A percentile compares a stretch with the other conserved stretches of the same genome.
phyloP scores from a whole-genome alignment of 2,329 filamentous ascomycete genomes.

The Colletotrichum kahawae region DNA sequence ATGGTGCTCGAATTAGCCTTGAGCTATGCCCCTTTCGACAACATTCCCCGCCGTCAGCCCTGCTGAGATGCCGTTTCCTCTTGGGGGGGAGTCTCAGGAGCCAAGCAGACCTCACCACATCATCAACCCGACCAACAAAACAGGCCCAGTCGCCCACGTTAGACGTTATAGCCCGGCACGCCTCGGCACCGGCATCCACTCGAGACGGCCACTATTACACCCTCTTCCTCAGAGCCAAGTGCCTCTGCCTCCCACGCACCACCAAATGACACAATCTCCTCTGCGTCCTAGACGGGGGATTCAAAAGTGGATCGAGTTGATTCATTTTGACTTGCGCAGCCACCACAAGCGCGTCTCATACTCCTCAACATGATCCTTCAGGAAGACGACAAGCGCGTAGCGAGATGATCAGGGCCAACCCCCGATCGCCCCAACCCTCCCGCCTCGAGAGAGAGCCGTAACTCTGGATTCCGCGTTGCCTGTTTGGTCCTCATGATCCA shows the following conservation, averaged over 20 bases:
- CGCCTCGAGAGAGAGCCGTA: slow-evolving; percentile 1
- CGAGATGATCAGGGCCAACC: slow-evolving; percentile 18
- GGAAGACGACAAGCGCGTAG: slow-evolving; percentile 20
- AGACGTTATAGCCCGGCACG: neutral
- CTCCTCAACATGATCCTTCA: slow-evolving; percentile 9
- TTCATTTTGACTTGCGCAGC: slow-evolving; percentile 19
- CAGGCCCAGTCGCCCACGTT: neutral
- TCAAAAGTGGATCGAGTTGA: neutral
- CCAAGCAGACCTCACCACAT: slow-evolving; percentile 15
- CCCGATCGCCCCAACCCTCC: slow-evolving; percentile 6
- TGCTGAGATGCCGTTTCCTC: slow-evolving; percentile 10
- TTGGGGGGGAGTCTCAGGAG: neutral
- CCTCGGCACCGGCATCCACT: neutral
- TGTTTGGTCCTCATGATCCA: neutral
- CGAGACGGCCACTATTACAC: neutral
- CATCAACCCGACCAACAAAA: slow-evolving; percentile 8
- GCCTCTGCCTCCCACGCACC: neutral
- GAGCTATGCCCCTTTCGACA: neutral
- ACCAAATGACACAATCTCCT: slow-evolving; percentile 4
- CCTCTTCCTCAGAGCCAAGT: neutral
- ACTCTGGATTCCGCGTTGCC: neutral
- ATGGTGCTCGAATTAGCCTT: slow-evolving; percentile 15
- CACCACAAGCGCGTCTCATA: slow-evolving; percentile 22
- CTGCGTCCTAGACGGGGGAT: neutral
- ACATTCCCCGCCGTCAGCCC: slow-evolving; percentile 6